These are phyloP conservation scores for Dalbergia oliveri DNA, from an alignment of 306 rosid species.

Conservation along the genomic window DNA sequence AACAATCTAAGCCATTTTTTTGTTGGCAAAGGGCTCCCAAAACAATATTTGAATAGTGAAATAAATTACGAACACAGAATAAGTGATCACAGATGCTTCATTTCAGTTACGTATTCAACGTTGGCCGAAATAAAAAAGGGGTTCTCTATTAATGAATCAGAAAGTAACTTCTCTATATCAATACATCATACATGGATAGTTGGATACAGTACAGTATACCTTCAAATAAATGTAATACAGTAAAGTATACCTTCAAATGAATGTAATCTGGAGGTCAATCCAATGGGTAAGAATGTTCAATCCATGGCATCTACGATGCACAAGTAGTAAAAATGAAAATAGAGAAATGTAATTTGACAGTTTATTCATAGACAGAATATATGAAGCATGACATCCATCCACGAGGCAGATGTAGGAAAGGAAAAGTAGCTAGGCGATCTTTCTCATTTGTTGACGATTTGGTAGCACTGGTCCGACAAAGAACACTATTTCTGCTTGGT, in stretches of 20 bases:
- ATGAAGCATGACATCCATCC: slow-evolving; percentile 41
- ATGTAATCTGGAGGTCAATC: slow-evolving; percentile 36
- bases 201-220: slow-evolving; percentile 16
- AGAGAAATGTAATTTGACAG: neutral
- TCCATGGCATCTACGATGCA: slow-evolving; percentile 15
- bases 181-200: neutral
- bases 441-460: slow-evolving; percentile 40
- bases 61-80: neutral
- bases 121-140: neutral
- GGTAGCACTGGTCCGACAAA: slow-evolving; percentile 35
- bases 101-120: slow-evolving; percentile 34
- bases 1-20: neutral
- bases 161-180: slow-evolving; percentile 18
- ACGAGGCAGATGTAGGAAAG: slow-evolving; percentile 32
- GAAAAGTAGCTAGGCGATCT: slow-evolving; percentile 9
- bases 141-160: slow-evolving; percentile 26
- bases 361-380: slow-evolving; percentile 26
- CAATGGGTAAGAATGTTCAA: slow-evolving; percentile 36
- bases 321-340: slow-evolving; percentile 7
- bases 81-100: slow-evolving; percentile 24
- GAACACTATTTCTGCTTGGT: slow-evolving; percentile 28
- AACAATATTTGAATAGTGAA: slow-evolving; percentile 6
- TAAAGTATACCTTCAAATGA: neutral
- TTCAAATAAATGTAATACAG: slow-evolving; percentile 33
- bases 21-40: neutral